phyloP scores from a whole-genome alignment of 2,329 filamentous ascomycete genomes.

The Amauroascus verrucosus region DNA sequence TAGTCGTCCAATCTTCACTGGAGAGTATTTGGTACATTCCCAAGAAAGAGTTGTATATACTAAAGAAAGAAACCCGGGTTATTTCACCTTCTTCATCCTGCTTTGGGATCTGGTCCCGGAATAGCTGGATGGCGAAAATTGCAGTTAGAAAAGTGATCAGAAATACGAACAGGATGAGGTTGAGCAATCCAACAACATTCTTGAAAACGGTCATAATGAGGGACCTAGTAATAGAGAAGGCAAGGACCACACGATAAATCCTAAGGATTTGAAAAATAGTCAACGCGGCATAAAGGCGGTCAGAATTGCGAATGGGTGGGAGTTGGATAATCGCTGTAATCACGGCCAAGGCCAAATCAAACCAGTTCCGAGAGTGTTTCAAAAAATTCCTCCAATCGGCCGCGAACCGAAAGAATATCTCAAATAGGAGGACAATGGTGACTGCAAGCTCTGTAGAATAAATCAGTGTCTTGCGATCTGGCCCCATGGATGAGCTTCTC shows the following conservation, averaged over 20 bases:
- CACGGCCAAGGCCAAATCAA: conserved; percentile 70
- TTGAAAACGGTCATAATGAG: conserved; percentile 79
- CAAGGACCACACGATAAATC: conserved; percentile 82
- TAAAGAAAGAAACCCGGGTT: conserved; percentile 67
- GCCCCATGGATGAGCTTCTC: conserved; percentile 66
- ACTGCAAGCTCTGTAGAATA: conserved; percentile 61
- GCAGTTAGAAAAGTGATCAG: conserved; percentile 87
- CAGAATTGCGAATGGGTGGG: conserved; percentile 63
- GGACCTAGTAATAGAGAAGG: conserved; percentile 74
- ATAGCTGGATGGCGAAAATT: conserved; percentile 86
- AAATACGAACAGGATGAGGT: conserved; percentile 93
- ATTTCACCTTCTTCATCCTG: conserved; percentile 51
- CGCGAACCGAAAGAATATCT: conserved; percentile 69
- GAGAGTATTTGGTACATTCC: conserved; percentile 97
- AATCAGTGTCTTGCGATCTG: conserved; percentile 53
- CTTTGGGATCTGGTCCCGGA: conserved; percentile 70
- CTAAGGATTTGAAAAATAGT: conserved; percentile 88
- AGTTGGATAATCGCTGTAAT: conserved; percentile 78
- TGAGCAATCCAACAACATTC: conserved; percentile 83
- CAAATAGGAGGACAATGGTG: conserved; percentile 66
- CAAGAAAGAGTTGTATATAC: conserved; percentile 90
- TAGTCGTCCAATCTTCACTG: conserved; percentile 87
- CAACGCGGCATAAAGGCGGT: conserved; percentile 71
- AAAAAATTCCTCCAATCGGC: conserved; percentile 76
- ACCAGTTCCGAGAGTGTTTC: conserved; percentile 59